Evolutionary conservation across 2,329 filamentous ascomycete genomes (phyloP).

Genomic region (Clarireedia hainanense): DNA sequence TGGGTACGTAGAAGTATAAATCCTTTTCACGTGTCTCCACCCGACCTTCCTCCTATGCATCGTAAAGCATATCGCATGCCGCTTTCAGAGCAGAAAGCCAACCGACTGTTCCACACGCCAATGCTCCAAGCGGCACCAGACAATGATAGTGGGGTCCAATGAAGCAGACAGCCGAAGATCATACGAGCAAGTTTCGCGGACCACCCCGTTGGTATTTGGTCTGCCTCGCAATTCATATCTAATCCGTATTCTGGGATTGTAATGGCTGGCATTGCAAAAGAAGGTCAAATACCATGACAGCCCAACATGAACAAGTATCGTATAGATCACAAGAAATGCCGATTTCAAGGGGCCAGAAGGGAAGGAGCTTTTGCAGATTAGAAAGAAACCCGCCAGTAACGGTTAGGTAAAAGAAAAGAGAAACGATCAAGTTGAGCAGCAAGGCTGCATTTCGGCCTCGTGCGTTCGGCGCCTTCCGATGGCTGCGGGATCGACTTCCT

Average conservation of each 20-base stretch:
- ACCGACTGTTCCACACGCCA: too few species aligned
- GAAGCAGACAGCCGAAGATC: background rate
- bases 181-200: background rate
- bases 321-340: background rate
- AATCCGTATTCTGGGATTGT: background rate
- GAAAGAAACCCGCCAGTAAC: background rate
- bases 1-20: too few species aligned
- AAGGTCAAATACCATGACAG: too few species aligned
- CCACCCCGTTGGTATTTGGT: background rate
- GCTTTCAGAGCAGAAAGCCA: too few species aligned
- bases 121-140: too few species aligned
- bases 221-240: background rate
- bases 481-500: background rate
- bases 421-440: background rate
- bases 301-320: too few species aligned
- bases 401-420: constrained; percentile 4
- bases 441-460: constrained; percentile 5
- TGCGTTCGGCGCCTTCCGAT: constrained; percentile 9
- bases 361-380: background rate
- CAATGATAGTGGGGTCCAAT: background rate
- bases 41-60: too few species aligned
- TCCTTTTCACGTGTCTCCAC: too few species aligned
- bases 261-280: too few species aligned
- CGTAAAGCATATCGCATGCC: too few species aligned
- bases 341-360: background rate